Evolutionary conservation across 2,329 filamentous ascomycete species (phyloP).

Genomic region (Penicillium sp.): DNA sequence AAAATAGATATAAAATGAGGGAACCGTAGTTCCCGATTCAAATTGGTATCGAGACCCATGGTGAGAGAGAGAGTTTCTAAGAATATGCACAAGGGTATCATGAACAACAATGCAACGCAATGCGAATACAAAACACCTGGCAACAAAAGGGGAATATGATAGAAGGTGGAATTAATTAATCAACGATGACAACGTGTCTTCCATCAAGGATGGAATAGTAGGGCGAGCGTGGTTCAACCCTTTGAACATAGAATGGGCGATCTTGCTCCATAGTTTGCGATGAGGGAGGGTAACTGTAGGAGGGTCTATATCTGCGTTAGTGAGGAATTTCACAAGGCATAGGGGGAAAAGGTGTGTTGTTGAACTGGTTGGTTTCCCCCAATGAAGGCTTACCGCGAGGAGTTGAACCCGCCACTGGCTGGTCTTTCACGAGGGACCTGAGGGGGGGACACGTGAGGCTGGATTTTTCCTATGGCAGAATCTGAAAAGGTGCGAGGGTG

Average conservation of each 20-base stretch:
- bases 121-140: conserved; percentile 3
- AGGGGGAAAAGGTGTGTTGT: neutral
- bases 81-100: conserved; percentile 26
- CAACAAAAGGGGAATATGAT: neutral
- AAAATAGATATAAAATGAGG: neutral
- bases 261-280: conserved; percentile 22
- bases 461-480: conserved; percentile 5
- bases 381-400: conserved; percentile 21
- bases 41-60: conserved; percentile 1
- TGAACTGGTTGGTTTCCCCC: conserved; percentile 3
- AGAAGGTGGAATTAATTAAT: conserved; percentile 18
- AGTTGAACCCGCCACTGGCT: conserved; percentile 15
- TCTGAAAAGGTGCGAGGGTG: conserved; percentile 14
- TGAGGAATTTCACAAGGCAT: neutral
- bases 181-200: conserved; percentile 29
- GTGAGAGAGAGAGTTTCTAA: conserved; percentile 14
- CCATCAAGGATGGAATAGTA: conserved; percentile 21
- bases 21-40: neutral
- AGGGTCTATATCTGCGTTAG: conserved; percentile 13
- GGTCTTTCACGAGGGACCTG: conserved; percentile 17
- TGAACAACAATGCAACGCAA: conserved; percentile 12
- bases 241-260: conserved; percentile 25
- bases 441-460: conserved; percentile 8
- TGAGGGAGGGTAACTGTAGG: conserved; percentile 17
- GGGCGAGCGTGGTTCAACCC: conserved; percentile 20